Base-by-base conservation (phyloP, 768 basidiomycete genomes). In the Podaxis mareebaensis region DNA sequence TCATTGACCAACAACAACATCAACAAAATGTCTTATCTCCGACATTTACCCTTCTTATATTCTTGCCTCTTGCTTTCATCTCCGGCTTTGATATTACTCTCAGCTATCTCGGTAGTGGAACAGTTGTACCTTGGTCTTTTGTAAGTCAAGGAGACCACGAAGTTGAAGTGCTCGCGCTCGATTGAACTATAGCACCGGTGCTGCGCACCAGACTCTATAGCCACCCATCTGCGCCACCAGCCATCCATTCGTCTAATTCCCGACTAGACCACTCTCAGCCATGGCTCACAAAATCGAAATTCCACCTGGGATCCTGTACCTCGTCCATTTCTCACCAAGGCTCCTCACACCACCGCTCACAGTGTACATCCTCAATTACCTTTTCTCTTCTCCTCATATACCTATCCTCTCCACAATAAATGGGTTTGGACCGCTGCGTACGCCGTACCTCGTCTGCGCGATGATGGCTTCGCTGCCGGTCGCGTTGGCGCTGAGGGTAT, bases 241-340 rank as follows among this genome's bases (percentile, higher is more conserved):
- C 33, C 33, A 33, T 33, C 33, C 33, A 33, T 33, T 33, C 33
- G 8, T 33, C 33, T 33, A 33, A 33, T 10, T 10, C 33, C 33
- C 33, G 8, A 33, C 33, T 3, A 10, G 8, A 33, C 33, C 33
- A 7, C 33, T 33, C 33, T 10, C 3, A 39, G 51, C 56, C 28
- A 69, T 69, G 67, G 40, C 17, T 33, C 33, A 33, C 33, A 10
- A 33, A 33, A 48, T 60, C 20, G 63, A 66, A 20, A 58, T 74
- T 5, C 71, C 73, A 2, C 73, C 73, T 11, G 73, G 73, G 3
- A 68, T 72, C 56, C 40, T 66, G 15, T 74, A 70, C 42, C 69
- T 74, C 52, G 22, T 68, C 12, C 67, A 65, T 53, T 61, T 66
- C 55, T 63, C 67, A 0, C 71, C 69, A 2, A 63, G 44, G 33